phyloP scores from a whole-genome alignment of 768 basidiomycete genomes.

The Leccinum imitatum region DNA sequence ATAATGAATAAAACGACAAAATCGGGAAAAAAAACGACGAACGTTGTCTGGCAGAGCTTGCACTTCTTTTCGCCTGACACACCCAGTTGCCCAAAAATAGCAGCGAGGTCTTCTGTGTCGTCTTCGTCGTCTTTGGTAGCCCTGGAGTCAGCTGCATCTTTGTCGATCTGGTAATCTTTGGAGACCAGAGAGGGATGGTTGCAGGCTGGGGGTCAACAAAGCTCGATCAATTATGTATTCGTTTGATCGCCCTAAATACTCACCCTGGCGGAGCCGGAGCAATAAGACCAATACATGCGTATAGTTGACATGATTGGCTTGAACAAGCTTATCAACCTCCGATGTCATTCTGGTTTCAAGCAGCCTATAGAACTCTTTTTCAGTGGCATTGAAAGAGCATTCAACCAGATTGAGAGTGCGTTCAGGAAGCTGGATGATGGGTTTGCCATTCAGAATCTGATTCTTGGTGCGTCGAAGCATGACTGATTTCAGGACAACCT shows the following conservation, averaged over 20 bases:
- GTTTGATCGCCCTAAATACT: constrained; percentile 11
- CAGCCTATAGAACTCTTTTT: constrained; percentile 75
- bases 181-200: constrained; percentile 85
- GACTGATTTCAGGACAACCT: constrained; percentile 79
- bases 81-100: constrained; percentile 67
- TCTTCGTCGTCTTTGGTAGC: constrained; percentile 50
- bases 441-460: constrained; percentile 71
- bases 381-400: constrained; percentile 75
- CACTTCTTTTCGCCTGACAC: constrained; percentile 64
- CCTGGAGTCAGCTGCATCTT: constrained; percentile 73
- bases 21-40: constrained; percentile 27
- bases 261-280: constrained; percentile 88
- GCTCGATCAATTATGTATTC: neutral
- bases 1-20: constrained; percentile 2
- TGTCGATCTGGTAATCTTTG: constrained; percentile 70
- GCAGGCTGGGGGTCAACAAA: constrained; percentile 56
- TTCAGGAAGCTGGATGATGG: constrained; percentile 76
- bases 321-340: constrained; percentile 66
- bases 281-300: constrained; percentile 69
- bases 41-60: constrained; percentile 74
- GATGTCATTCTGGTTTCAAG: constrained; percentile 67
- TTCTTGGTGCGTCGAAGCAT: constrained; percentile 90
- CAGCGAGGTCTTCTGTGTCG: constrained; percentile 73
- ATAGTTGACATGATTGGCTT: constrained; percentile 54
- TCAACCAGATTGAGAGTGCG: constrained; percentile 69